Evolutionary conservation across 129 eudicot genomes (phyloP).

Genomic region (Tanacetum coccineum): DNA sequence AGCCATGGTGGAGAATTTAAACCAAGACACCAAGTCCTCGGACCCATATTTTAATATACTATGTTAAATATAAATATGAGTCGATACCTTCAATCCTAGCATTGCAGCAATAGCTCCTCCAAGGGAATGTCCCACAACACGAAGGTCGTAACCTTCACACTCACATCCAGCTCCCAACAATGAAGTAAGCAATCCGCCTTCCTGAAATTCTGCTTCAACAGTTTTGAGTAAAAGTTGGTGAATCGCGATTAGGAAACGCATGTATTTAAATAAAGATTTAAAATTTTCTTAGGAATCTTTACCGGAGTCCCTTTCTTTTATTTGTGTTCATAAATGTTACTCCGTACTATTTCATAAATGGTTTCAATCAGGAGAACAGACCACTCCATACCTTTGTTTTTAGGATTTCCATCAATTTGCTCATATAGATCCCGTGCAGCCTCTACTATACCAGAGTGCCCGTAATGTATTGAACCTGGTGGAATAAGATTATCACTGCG

Average conservation of each 20-base stretch:
- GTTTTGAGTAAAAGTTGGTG: conserved; percentile 3
- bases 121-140: conserved; percentile 77
- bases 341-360: not conserved
- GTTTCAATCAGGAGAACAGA: not conserved
- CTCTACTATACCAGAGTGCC: conserved; percentile 74
- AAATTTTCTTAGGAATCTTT: not conserved
- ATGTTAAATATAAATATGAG: not conserved
- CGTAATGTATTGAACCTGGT: conserved; percentile 49
- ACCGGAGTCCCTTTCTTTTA: not conserved
- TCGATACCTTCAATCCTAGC: conserved; percentile 53
- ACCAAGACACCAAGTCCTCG: not conserved
- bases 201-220: conserved; percentile 24
- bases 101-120: conserved; percentile 74
- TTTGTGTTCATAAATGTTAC: not conserved
- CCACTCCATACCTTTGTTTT: conserved; percentile 22
- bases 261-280: not conserved
- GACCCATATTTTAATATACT: not conserved
- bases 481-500: conserved; percentile 47
- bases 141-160: conserved; percentile 61
- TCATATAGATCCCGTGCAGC: conserved; percentile 56
- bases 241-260: not conserved
- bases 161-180: conserved; percentile 64
- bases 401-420: conserved; percentile 56
- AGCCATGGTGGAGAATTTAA: too few species aligned
- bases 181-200: conserved; percentile 62